Conservation (phyloP, 1,139 yeast species). For the Sugiyamaella novakii region DNA sequence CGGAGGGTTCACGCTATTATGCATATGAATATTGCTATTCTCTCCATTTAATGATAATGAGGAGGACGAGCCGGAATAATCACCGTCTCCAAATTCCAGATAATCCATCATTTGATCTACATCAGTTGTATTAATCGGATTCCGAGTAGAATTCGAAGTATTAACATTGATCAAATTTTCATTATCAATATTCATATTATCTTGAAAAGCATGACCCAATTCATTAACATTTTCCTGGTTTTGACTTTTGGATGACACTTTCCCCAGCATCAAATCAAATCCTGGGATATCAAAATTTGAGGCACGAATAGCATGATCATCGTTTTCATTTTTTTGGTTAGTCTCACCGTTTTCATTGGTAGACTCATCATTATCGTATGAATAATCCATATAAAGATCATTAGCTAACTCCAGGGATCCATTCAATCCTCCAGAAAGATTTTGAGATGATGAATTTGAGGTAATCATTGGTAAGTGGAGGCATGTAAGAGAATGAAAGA, state of each 20-base stretch:
- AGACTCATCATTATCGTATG: conserved; percentile 3
- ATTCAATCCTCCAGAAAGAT: conserved; percentile 13
- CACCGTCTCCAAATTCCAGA: conserved; percentile 23
- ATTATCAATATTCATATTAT: conserved; percentile 8
- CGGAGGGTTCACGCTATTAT: not conserved
- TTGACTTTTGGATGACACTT: not conserved
- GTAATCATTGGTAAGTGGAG: conserved; percentile 5
- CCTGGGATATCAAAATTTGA: conserved; percentile 14
- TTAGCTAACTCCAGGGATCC: conserved; percentile 6
- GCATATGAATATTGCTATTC: not conserved
- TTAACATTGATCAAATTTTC: not conserved
- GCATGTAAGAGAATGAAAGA: not conserved
- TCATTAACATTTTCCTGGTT: not conserved
- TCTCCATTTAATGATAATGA: conserved; percentile 15
- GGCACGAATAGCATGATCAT: not conserved
- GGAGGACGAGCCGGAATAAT: conserved; percentile 15
- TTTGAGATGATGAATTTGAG: conserved; percentile 6
- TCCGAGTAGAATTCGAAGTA: not conserved
- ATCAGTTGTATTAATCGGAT: not conserved
- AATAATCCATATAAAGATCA: conserved; percentile 10
- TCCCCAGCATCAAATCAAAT: conserved; percentile 6
- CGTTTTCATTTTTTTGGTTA: not conserved
- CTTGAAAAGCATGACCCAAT: not conserved
- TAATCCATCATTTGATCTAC: conserved; percentile 23
- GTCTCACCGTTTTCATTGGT: conserved; percentile 3